Conservation (phyloP, 1,284 basidiomycete genomes). For the Austroboletus novae-zelandiae region DNA sequence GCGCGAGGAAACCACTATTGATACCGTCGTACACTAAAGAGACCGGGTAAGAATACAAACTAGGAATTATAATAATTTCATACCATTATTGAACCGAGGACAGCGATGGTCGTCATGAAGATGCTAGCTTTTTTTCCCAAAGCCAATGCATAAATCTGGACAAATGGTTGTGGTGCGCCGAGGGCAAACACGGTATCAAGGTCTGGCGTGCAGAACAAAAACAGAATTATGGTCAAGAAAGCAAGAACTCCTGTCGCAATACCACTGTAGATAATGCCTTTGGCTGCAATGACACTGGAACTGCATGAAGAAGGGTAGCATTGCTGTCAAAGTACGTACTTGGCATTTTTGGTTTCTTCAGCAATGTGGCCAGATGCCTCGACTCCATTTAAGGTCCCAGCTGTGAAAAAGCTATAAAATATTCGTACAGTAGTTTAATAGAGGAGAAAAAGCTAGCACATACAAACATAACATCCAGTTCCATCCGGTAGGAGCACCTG, state of each 20-base stretch:
- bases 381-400: slow-evolving; percentile 82
- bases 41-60: background rate
- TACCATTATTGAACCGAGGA: slow-evolving; percentile 75
- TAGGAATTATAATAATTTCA: slow-evolving; percentile 19
- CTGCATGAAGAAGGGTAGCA: background rate
- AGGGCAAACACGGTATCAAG: slow-evolving; percentile 71
- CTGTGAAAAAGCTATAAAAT: slow-evolving; percentile 67
- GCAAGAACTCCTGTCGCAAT: slow-evolving; percentile 73
- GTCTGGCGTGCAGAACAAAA: slow-evolving; percentile 83
- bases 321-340: slow-evolving; percentile 36
- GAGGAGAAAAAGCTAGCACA: slow-evolving; percentile 11
- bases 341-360: slow-evolving; percentile 86
- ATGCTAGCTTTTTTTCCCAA: slow-evolving; percentile 73
- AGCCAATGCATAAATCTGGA: slow-evolving; percentile 78
- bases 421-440: no score
- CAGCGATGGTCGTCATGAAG: slow-evolving; percentile 82
- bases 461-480: slow-evolving; percentile 84
- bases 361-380: slow-evolving; percentile 88
- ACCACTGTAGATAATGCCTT: slow-evolving; percentile 74
- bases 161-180: slow-evolving; percentile 83
- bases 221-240: slow-evolving; percentile 74
- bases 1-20: slow-evolving; percentile 45
- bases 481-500: slow-evolving; percentile 80
- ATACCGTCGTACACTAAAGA: background rate
- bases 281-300: slow-evolving; percentile 67